Evolutionary conservation across 2,329 filamentous ascomycete genomes (phyloP).

Genomic region (Cercospora sp.): DNA sequence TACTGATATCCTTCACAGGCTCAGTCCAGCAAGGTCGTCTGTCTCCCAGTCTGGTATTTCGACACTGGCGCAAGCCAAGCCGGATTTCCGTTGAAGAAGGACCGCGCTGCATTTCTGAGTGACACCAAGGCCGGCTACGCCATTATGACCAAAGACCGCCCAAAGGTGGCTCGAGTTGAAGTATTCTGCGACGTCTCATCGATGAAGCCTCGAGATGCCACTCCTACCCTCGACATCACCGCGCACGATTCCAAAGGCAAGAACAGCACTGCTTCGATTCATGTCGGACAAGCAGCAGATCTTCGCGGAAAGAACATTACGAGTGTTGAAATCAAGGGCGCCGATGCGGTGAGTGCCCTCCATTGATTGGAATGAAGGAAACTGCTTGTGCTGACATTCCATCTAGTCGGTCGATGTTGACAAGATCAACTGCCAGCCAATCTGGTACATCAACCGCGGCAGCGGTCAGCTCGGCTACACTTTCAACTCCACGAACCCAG

Average conservation of each 20-base stretch:
- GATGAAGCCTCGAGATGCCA: not conserved
- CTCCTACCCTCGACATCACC: not conserved
- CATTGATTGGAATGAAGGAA: too few species aligned
- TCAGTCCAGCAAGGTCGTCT: not conserved
- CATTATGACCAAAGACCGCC: not conserved
- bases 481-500: not conserved
- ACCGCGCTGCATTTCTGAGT: not conserved
- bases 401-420: not conserved
- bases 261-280: not conserved
- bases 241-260: not conserved
- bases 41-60: not conserved
- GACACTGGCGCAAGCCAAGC: not conserved
- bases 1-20: not conserved
- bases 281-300: not conserved
- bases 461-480: not conserved
- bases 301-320: not conserved
- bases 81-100: not conserved
- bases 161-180: not conserved
- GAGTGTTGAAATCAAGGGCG: not conserved
- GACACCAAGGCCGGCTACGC: not conserved
- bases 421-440: not conserved
- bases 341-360: not conserved
- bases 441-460: slow-evolving; percentile 1
- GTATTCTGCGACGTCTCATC: not conserved
- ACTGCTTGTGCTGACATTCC: not conserved